These are phyloP conservation scores for Meira miltonrushii DNA, from an alignment of 1,284 basidiomycete genomes.

Conservation along the genomic window DNA sequence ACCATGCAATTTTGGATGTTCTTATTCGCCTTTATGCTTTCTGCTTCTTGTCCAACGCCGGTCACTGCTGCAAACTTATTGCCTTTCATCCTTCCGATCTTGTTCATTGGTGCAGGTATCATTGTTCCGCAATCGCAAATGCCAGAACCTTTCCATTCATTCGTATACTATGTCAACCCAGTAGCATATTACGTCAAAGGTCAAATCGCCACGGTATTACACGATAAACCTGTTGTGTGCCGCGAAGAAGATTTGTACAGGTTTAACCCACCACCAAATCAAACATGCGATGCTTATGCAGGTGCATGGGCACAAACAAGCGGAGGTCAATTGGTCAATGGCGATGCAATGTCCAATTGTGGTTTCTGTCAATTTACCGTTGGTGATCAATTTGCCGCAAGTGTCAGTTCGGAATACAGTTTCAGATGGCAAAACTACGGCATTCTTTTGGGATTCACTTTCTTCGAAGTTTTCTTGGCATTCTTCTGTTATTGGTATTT, in stretches of 20 bases:
- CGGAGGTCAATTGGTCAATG: conserved; percentile 29
- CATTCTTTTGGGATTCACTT: conserved; percentile 28
- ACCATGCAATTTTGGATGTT: conserved; percentile 11
- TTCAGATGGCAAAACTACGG: conserved; percentile 37
- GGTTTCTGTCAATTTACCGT: conserved; percentile 30
- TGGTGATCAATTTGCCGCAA: conserved; percentile 30
- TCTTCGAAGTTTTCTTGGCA: conserved; percentile 24
- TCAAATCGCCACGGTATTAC: conserved; percentile 37
- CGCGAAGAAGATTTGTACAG: conserved; percentile 25
- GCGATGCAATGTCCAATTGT: conserved; percentile 20
- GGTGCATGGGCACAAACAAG: conserved; percentile 25
- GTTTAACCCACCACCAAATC: conserved; percentile 33
- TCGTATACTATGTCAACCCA: conserved; percentile 38
- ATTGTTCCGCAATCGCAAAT: conserved; percentile 38
- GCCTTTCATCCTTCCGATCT: conserved; percentile 47
- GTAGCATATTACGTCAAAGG: conserved; percentile 42
- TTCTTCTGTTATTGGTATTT: conserved; percentile 36
- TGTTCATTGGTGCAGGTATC: conserved; percentile 53
- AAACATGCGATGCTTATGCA: conserved; percentile 33
- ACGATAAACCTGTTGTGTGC: conserved; percentile 37
- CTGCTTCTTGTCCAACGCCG: conserved; percentile 41
- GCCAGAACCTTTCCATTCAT: conserved; percentile 31
- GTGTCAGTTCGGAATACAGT: conserved; percentile 24
- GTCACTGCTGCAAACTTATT: conserved; percentile 45
- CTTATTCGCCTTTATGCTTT: conserved; percentile 43